Base-by-base conservation (phyloP, 176 grass and related monocot genomes). In the Zoysia japonica region DNA sequence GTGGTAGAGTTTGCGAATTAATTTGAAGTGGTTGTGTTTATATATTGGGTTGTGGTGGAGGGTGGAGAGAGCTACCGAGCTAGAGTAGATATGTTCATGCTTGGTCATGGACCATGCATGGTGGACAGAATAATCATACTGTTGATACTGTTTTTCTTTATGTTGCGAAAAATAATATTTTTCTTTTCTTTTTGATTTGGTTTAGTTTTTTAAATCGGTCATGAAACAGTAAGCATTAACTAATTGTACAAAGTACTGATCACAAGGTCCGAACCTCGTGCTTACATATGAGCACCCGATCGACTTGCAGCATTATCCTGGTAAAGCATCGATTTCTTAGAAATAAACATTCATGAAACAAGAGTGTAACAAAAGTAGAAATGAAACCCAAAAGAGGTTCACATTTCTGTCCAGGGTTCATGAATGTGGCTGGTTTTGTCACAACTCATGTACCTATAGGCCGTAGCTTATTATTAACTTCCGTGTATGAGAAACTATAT, bases 1-100 rank as follows among this genome's bases (percentile, higher is more conserved):
- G 78, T 85, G 72, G 67, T 77, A 19, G 67, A 68, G 2, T 51
- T 41, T 80, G 71, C 12, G 74, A 70, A 77, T 45, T 45, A 28
- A 45, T 71, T 80, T 76, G 6, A 44, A 46, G 71, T 57, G 70
- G 65, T 54, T 79, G 48, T 79, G 83, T 85, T 85, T 93, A 28
- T 28, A 93, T 88, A 77, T 65, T 70, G 77, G 74, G 15, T 53
- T 84, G 11, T 78, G 60, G 36, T 11, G 61, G 28, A 2, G 66
- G 69, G 74, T 75, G 70, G 82, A 74, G 67, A 59, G 43, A 79
- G 41, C 84, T 83, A 78, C 64, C 69, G 37, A 67, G 2, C 38
- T 53, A 28, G 28, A 28, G 28, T 28, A 28, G 37, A 79, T 4
- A 43, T 50, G 68, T 68, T 83, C 28, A 64, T 81, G 64, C 83